Evolutionary conservation across 1,139 yeast species (phyloP).

Genomic region (Pichia kudriavzevii): DNA sequence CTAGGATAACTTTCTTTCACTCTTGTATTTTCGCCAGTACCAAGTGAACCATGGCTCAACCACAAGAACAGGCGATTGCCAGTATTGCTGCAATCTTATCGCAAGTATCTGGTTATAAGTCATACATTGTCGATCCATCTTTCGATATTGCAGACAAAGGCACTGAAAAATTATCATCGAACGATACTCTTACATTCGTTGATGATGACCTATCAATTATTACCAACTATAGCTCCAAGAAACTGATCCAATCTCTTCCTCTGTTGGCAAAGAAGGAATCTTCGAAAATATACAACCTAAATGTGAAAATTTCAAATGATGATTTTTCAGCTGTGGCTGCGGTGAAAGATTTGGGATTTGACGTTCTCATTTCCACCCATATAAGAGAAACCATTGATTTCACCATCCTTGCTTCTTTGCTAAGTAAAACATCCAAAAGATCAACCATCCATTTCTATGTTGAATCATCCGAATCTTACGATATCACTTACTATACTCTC

Average conservation of each 20-base stretch:
- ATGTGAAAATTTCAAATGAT: conserved; percentile 46
- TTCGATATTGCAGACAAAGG: conserved; percentile 4
- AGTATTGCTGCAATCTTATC: conserved; percentile 19
- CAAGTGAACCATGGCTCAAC: conserved; percentile 7
- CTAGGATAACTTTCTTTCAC: neutral
- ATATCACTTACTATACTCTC: conserved; percentile 12
- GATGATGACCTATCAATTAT: conserved; percentile 37
- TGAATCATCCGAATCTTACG: conserved; percentile 10
- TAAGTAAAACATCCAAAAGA: conserved; percentile 40
- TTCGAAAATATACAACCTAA: conserved; percentile 44
- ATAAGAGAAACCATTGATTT: conserved; percentile 45
- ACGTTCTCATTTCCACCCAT: conserved; percentile 58
- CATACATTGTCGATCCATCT: conserved; percentile 19
- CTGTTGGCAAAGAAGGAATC: conserved; percentile 42
- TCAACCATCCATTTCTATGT: conserved; percentile 64
- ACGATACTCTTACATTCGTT: conserved; percentile 49
- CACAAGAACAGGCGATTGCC: conserved; percentile 14
- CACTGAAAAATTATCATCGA: conserved; percentile 26
- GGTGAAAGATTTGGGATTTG: conserved; percentile 60
- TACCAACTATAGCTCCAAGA: conserved; percentile 47
- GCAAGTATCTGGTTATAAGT: conserved; percentile 16
- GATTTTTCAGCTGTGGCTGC: conserved; percentile 65
- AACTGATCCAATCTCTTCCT: conserved; percentile 49
- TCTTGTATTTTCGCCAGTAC: too few relatives aligned
- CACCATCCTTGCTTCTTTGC: conserved; percentile 49